A percentile compares a stretch with the other conserved stretches of the same genome.
Conservation (phyloP, 2,329 filamentous ascomycete genomes). For the Sordariomycetes sp. region DNA sequence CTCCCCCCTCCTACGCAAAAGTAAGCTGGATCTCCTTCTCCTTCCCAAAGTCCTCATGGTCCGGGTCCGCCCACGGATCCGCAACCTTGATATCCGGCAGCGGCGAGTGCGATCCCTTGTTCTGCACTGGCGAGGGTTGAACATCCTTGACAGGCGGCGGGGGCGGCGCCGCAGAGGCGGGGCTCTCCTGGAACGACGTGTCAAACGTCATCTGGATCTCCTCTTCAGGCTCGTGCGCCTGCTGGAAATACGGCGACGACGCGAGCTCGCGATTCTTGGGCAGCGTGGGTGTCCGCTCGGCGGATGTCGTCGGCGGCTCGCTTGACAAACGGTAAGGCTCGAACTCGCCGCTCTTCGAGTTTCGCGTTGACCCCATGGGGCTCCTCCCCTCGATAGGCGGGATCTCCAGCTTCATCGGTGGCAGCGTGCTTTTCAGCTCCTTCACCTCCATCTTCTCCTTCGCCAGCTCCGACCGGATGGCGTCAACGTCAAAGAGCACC, state of each 20-base stretch:
- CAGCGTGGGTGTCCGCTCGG: slow-evolving; percentile 3
- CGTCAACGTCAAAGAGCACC: slow-evolving; percentile 90
- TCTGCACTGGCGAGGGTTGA: not conserved
- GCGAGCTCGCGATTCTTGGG: slow-evolving; percentile 3
- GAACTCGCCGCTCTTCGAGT: slow-evolving; percentile 23
- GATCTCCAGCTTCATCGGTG: slow-evolving; percentile 74
- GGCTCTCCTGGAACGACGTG: slow-evolving; percentile 39
- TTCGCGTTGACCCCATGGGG: slow-evolving; percentile 34
- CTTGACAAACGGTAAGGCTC: slow-evolving; percentile 7
- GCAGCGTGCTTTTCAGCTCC: slow-evolving; percentile 79
- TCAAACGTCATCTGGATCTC: slow-evolving; percentile 65
- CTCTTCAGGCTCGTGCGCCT: slow-evolving; percentile 19
- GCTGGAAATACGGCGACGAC: slow-evolving; percentile 1
- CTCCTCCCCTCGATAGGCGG: slow-evolving; percentile 4
- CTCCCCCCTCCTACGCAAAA: slow-evolving; percentile 47
- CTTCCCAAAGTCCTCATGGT: slow-evolving; percentile 58
- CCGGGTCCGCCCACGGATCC: slow-evolving; percentile 62
- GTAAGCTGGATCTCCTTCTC: slow-evolving; percentile 73
- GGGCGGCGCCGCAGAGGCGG: slow-evolving; percentile 12
- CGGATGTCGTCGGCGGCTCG: not conserved
- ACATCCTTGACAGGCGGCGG: slow-evolving; percentile 19
- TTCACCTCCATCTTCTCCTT: slow-evolving; percentile 58
- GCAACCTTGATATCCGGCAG: slow-evolving; percentile 34
- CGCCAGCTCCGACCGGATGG: slow-evolving; percentile 77
- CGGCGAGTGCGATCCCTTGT: slow-evolving; percentile 26